Base-by-base conservation (phyloP, 495 filamentous ascomycete genomes). In the Thermochaetoides thermophila region DNA sequence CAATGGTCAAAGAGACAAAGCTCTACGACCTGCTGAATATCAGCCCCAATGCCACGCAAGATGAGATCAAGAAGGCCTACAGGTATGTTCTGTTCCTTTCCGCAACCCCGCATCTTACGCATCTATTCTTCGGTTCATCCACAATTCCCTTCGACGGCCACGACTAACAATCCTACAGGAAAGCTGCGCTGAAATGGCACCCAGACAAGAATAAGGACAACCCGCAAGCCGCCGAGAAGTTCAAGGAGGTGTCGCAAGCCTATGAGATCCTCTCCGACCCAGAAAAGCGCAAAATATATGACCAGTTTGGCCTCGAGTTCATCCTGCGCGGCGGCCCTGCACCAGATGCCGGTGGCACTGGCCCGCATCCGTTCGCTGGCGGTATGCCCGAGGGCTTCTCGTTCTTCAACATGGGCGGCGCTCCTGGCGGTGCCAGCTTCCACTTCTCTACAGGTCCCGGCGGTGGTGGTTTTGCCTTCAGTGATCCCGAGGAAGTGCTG, bases 171-270 rank as follows among this genome's bases (percentile, higher is more conserved):
- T 30, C 34, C 18, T 37, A 35, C 42, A 85, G 83, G 41, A 91
- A 89, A 66, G 68, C 72, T 23, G 91, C 89, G 27, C 60, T 97
- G 51, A 95, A 93, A 63, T 76, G 74, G 50, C 89, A 97, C 50
- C 89, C 89, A 0, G 89, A 97, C 57, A 96, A 96, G 66, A 96
- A 96, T 63, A 87, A 85, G 53, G 78, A 91, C 56, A 82, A 89
- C 44, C 77, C 84, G 12, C 51, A 68, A 12, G 79, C 84, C 15
- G 61, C 73, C 34, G 87, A 96, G 43, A 91, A 82, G 48, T 97
- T 97, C 60, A 87, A 87, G 64, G 87, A 96, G 45, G 75, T 83
- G 31, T 92, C 83, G 1, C 87, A 96, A 60, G 89, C 89, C 28
- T 97, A 93, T 62, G 89, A 97, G 63, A 87, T 97, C 48, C 76